Evolutionary conservation across 1,284 basidiomycete genomes (phyloP), one percentile per base, ranked within the genome.

Genomic region (Ustilago tritici): DNA sequence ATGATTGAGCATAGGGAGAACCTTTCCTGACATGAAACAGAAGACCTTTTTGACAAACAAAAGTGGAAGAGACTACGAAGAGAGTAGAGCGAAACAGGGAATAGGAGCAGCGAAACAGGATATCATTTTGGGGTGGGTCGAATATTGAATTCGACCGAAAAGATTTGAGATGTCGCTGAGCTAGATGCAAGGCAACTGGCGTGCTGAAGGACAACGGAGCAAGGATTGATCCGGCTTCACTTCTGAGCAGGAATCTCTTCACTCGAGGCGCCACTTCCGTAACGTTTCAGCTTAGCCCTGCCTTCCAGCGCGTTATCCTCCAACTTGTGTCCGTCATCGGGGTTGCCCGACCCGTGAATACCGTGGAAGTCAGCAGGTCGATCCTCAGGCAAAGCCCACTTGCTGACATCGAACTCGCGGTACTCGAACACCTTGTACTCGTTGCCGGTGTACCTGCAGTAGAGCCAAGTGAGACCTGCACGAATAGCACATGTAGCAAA

Each of bases 311-410:
- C 52, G 11, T 40, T 55, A 4, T 63, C 61, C 10, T 72, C 75
- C 61, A 80, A 43, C 60, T 77, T 74, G 28, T 70, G 56, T 9
- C 82, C 81, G 50, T 83, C 82, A 32, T 76, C 71, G 12, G 76
- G 78, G 53, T 84, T 83, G 12, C 80, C 79, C 11, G 64, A 59
- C 2, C 77, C 80, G 35, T 81, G 70, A 19, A 79, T 23, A 8
- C 78, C 78, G 2, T 61, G 57, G 53, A 82, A 76, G 17, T 56
- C 61, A 23, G 68, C 76, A 12, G 83, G 82, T 17, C 82, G 67
- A 58, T 84, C 83, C 41, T 82, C 73, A 14, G 81, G 81, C 35
- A 82, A 60, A 3, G 71, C 84, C 56, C 61, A 85, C 47, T 78
- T 63, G 47, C 41, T 14, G 1, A 76, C 65, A 31, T 84, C 68